These are phyloP conservation scores for Melaleuca quinquenervia DNA, from an alignment of 345 rosid species.

Conservation along the genomic window DNA sequence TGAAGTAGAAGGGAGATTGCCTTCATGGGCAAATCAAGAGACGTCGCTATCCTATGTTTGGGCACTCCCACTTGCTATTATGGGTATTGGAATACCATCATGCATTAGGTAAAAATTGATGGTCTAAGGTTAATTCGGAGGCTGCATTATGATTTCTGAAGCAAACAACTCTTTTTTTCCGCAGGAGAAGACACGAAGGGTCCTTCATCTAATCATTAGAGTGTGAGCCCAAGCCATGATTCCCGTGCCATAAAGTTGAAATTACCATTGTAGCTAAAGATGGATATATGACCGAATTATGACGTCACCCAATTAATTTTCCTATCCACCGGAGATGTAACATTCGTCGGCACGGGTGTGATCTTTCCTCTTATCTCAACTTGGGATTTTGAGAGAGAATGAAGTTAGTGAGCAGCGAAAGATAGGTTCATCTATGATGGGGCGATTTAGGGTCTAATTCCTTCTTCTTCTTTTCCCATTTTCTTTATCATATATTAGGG, in stretches of 20 bases:
- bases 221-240: background rate
- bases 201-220: background rate
- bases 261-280: background rate
- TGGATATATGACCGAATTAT: background rate
- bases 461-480: background rate
- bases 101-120: background rate
- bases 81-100: background rate
- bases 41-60: background rate
- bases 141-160: background rate
- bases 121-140: background rate
- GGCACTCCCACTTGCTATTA: background rate
- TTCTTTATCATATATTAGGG: background rate
- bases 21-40: background rate
- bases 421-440: background rate
- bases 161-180: background rate
- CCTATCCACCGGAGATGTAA: background rate
- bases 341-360: background rate
- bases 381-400: background rate
- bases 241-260: background rate
- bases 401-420: background rate
- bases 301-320: background rate
- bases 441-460: background rate
- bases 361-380: background rate
- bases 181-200: background rate
- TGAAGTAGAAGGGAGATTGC: background rate